Conservation (phyloP, 2,329 filamentous ascomycete genomes). For the Ophiocordyceps polyrhachis-furcata region DNA sequence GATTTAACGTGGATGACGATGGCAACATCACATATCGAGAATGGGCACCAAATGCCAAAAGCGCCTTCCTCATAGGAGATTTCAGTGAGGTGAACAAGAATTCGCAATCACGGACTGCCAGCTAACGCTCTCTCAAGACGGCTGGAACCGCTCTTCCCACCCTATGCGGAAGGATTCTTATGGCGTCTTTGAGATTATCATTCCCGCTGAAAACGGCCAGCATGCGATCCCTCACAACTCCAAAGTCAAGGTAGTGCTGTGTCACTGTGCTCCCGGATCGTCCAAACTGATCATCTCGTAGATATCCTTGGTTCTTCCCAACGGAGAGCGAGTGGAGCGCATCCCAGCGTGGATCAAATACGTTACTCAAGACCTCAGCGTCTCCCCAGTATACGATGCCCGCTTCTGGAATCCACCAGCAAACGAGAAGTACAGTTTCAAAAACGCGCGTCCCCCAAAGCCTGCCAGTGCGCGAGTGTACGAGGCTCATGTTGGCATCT, state of each 20-base stretch:
- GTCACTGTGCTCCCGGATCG: neutral
- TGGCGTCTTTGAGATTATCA: slow-evolving; percentile 68
- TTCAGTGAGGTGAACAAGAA: slow-evolving; percentile 49
- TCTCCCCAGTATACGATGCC: slow-evolving; percentile 87
- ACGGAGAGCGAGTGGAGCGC: slow-evolving; percentile 66
- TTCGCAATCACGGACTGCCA: neutral
- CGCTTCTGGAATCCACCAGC: slow-evolving; percentile 90
- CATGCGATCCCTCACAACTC: slow-evolving; percentile 79
- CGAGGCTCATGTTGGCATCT: slow-evolving; percentile 97
- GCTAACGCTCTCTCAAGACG: slow-evolving; percentile 35
- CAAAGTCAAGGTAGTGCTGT: slow-evolving; percentile 62
- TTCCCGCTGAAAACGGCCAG: slow-evolving; percentile 56
- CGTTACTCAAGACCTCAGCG: slow-evolving; percentile 76
- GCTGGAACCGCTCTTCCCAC: slow-evolving; percentile 68
- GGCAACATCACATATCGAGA: slow-evolving; percentile 83
- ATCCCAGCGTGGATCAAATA: slow-evolving; percentile 95
- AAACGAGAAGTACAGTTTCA: slow-evolving; percentile 63
- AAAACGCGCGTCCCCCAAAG: slow-evolving; percentile 65
- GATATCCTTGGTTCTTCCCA: slow-evolving; percentile 69
- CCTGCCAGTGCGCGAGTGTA: slow-evolving; percentile 81
- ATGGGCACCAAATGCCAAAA: slow-evolving; percentile 82
- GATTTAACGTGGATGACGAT: slow-evolving; percentile 63
- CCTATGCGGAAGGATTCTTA: slow-evolving; percentile 74
- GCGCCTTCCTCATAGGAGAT: slow-evolving; percentile 78
- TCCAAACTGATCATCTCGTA: neutral